phyloP scores from a whole-genome alignment of 1,284 basidiomycete species.

The Trichosporon inkin region DNA sequence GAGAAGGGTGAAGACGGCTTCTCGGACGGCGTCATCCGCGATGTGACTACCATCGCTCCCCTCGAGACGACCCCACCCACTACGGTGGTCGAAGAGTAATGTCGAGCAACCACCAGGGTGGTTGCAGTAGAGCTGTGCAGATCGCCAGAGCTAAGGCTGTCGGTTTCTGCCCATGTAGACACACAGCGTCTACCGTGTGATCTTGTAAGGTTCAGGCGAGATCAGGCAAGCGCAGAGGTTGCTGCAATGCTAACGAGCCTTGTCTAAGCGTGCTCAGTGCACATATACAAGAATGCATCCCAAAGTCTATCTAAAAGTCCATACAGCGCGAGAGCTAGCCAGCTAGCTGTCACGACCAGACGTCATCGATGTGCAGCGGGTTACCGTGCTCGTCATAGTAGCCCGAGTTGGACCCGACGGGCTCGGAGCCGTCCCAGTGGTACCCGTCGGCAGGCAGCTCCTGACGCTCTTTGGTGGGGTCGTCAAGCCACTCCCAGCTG shows the following conservation, averaged over 20 bases:
- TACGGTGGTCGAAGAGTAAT: background rate
- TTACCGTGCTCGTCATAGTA: background rate
- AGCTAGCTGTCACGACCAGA: background rate
- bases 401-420: background rate
- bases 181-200: no score
- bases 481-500: slow-evolving; percentile 4
- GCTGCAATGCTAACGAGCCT: background rate
- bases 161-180: no score
- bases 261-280: background rate
- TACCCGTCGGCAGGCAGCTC: background rate
- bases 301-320: background rate
- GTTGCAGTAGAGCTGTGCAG: no score
- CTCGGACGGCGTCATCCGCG: slow-evolving; percentile 1
- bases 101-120: background rate
- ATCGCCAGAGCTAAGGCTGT: no score
- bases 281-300: slow-evolving; percentile 9
- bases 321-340: no score
- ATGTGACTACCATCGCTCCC: background rate
- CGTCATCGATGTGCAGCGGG: background rate
- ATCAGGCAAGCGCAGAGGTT: no score
- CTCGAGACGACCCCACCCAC: background rate
- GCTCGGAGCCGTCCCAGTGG: background rate
- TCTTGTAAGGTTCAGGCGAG: no score
- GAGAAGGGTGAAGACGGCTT: background rate
- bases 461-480: background rate